Percentiles rank a stretch among this genome's conserved stretches.
Evolutionary conservation across 352 stramenopile genomes (phyloP).

Genomic region (Thalassiosira ordinaria): DNA sequence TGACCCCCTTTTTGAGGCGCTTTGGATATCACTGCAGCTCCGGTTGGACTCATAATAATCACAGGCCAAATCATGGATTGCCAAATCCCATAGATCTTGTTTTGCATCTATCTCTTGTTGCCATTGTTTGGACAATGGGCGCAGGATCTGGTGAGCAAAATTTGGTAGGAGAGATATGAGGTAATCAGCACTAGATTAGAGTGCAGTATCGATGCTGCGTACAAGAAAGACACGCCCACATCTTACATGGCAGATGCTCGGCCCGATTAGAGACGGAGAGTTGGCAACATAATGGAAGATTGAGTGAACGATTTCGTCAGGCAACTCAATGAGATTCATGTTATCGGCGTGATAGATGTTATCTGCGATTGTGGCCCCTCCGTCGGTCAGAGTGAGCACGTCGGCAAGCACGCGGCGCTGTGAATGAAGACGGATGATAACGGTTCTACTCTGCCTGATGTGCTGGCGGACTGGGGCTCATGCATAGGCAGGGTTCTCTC

Average conservation of each 20-base stretch:
- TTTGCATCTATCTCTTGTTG: conserved; percentile 26
- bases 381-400: no score
- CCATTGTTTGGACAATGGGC: conserved; percentile 41
- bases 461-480: no score
- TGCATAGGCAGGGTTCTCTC: no score
- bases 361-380: no score
- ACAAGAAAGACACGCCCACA: no score
- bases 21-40: neutral
- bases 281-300: conserved; percentile 44
- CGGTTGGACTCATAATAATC: conserved; percentile 35
- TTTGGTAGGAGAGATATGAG: no score
- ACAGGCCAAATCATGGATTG: conserved; percentile 36
- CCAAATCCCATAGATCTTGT: conserved; percentile 33
- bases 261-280: conserved; percentile 42
- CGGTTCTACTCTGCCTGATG: no score
- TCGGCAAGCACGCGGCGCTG: no score
- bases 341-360: no score
- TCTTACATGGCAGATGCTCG: conserved; percentile 32
- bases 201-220: neutral
- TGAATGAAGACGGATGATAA: no score
- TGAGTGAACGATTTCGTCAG: conserved; percentile 50
- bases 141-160: conserved; percentile 18
- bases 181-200: neutral
- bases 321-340: conserved; percentile 36
- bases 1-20: conserved; percentile 1